Base-by-base conservation (phyloP, 192 early-diverging fungal genomes). In the Backusella parvicylindrica region DNA sequence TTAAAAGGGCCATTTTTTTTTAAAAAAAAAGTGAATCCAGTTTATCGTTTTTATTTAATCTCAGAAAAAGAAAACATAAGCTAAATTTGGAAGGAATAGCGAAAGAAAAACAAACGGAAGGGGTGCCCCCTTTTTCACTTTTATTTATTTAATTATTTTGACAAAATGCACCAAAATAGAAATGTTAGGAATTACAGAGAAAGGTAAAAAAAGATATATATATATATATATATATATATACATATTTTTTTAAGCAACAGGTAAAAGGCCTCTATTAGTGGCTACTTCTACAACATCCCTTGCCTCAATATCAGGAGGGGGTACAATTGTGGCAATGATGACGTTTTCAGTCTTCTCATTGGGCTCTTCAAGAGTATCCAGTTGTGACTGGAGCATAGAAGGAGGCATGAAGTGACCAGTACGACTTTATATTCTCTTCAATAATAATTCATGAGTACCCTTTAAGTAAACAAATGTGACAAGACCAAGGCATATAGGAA, bases 381-480 rank as follows among this genome's bases (percentile, higher is more conserved):
- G 80, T 81, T 93, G 92, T 32, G 87, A 86, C n/a, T 89, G 83
- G 37, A 93, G 71, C 49, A 92, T 85, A 47, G 16, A 18, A 0
- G 76, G 70, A 23, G 81, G 68, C 68, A 91, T 86, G 63, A 89
- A 93, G 56, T 93, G 91, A 15, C 74, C 75, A n/a, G 72, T 53
- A 0, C 91, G 81, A 32, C 12, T n/a, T 23, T 15, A 15, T 47
- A 92, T 78, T 26, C 90, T 81, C 26, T 74, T 35, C 6, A 56
- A 43, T 21, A 92, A 78, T 32, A 86, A 74, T 16, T 85, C 75
- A n/a, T 76, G 78, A 7, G 70, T 63, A 1, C 90, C 91, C 21
- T 88, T 80, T 7, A 93, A 74, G 35, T 88, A 89, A 6, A 89
- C 83, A 85, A 91, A 89, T 64, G 38, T 79, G 64, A 77, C 86